phyloP scores from a whole-genome alignment of 306 rosid species.

The Prunus campanulata region DNA sequence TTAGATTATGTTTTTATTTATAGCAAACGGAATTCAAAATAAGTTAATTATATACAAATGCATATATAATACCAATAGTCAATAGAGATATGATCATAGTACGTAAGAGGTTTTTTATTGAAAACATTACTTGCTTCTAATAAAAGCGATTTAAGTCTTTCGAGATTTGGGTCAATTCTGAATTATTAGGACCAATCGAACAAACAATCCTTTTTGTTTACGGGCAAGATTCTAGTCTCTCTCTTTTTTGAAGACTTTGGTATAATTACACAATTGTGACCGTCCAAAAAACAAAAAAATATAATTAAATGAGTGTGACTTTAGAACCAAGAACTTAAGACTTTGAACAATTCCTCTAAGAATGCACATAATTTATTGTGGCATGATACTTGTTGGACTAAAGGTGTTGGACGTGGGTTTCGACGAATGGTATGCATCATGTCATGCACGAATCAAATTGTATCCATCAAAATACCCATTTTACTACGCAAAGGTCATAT shows the following conservation, averaged over 20 bases:
- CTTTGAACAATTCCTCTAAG: constrained; percentile 1
- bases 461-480: background rate
- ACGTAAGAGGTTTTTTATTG: too few relatives aligned
- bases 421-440: constrained; percentile 5
- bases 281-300: background rate
- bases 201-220: too few relatives aligned
- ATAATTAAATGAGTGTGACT: background rate
- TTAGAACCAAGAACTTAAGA: background rate
- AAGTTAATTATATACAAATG: too few relatives aligned
- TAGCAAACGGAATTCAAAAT: too few relatives aligned
- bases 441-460: background rate
- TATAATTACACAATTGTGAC: background rate
- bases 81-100: too few relatives aligned
- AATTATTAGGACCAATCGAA: too few relatives aligned
- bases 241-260: background rate
- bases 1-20: too few relatives aligned
- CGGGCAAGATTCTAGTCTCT: background rate
- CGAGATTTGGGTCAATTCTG: too few relatives aligned
- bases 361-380: background rate
- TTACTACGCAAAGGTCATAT: background rate
- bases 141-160: too few relatives aligned
- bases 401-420: constrained; percentile 1
- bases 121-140: too few relatives aligned
- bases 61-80: too few relatives aligned
- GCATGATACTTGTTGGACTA: background rate